These are phyloP conservation scores for Sindora glabra DNA, from an alignment of 306 rosid genomes.

Conservation along the genomic window DNA sequence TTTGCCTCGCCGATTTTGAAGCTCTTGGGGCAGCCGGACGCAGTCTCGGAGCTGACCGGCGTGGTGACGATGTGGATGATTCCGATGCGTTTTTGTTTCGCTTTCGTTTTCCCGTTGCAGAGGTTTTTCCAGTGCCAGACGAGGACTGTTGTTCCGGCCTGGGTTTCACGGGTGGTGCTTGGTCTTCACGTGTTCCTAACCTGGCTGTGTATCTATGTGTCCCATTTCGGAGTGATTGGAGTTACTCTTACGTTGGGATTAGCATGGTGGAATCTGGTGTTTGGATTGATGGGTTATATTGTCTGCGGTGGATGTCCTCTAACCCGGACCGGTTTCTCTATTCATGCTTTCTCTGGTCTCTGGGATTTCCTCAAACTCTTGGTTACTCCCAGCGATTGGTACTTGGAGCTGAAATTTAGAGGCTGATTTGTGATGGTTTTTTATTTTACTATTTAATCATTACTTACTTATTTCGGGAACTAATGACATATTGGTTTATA, in stretches of 20 bases:
- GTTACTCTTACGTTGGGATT: conserved; percentile 25
- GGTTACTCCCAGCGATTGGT: too few species aligned
- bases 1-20: conserved; percentile 30
- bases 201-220: conserved; percentile 24
- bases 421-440: too few species aligned
- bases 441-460: too few species aligned
- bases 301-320: conserved; percentile 37
- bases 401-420: too few species aligned
- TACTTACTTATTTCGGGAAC: too few species aligned
- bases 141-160: conserved; percentile 25
- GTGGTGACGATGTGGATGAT: conserved; percentile 38
- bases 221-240: conserved; percentile 38
- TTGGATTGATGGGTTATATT: conserved; percentile 16
- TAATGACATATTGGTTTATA: too few species aligned
- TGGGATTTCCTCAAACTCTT: conserved; percentile 46
- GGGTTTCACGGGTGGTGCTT: conserved; percentile 24
- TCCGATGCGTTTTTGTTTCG: conserved; percentile 45
- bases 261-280: conserved; percentile 33
- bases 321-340: conserved; percentile 37
- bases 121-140: conserved; percentile 40
- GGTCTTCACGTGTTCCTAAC: conserved; percentile 7
- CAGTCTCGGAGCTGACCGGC: conserved; percentile 34
- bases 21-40: conserved; percentile 32
- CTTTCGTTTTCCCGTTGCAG: conserved; percentile 42
- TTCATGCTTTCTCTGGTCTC: conserved; percentile 35